These are phyloP conservation scores for Xylaria sp. DNA, from an alignment of 2,329 filamentous ascomycete species.

Conservation along the genomic window DNA sequence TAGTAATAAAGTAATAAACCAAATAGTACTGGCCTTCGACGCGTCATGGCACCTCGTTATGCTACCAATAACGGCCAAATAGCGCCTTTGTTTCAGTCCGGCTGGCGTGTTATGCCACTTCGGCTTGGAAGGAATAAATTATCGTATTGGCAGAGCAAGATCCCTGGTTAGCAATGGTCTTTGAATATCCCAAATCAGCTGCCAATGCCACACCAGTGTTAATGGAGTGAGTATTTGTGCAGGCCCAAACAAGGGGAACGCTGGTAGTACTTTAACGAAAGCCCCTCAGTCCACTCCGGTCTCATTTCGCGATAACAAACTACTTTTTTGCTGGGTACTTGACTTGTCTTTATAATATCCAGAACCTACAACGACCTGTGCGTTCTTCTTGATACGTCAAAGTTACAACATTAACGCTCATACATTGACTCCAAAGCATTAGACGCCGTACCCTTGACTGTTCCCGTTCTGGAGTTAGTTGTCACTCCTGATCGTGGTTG, in stretches of 20 bases:
- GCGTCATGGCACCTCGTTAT: conserved; percentile 11
- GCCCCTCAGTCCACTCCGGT: conserved; percentile 29
- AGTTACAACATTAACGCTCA: conserved; percentile 22
- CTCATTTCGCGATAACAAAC: conserved; percentile 22
- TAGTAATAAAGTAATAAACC: conserved; percentile 10
- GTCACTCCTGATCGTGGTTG: conserved; percentile 11
- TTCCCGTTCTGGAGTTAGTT: not conserved
- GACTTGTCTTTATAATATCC: conserved; percentile 25
- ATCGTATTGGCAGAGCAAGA: not conserved
- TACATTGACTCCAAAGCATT: conserved; percentile 16
- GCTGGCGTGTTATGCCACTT: conserved; percentile 10
- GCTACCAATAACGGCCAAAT: not conserved
- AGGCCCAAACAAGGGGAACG: conserved; percentile 32
- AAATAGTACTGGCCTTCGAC: conserved; percentile 13
- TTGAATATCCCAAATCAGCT: conserved; percentile 11
- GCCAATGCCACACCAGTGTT: conserved; percentile 17
- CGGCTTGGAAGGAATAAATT: conserved; percentile 7
- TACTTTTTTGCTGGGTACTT: conserved; percentile 17
- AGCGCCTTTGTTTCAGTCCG: conserved; percentile 22
- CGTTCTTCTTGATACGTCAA: conserved; percentile 14
- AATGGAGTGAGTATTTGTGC: conserved; percentile 17
- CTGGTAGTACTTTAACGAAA: conserved; percentile 37
- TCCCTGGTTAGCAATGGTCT: too few relatives aligned
- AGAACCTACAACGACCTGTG: conserved; percentile 12
- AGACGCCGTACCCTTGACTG: conserved; percentile 6